These are phyloP conservation scores for Solidago caesia DNA, from an alignment of 129 eudicot genomes.

Conservation along the genomic window DNA sequence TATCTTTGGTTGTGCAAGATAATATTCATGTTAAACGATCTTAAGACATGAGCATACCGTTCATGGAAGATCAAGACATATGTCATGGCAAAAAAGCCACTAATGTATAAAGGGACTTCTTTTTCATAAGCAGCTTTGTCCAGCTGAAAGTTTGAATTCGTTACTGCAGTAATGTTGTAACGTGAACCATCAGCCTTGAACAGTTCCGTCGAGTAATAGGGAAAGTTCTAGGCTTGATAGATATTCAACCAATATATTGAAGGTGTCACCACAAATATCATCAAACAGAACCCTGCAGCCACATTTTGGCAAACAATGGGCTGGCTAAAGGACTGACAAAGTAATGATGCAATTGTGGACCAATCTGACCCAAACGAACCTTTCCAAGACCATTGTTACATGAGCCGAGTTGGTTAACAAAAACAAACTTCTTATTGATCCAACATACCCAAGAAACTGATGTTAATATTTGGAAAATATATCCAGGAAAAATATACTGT, in stretches of 20 bases:
- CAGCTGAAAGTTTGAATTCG: constrained; percentile 46
- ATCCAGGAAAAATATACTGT: constrained; percentile 54
- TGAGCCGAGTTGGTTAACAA: constrained; percentile 62
- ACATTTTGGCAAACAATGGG: constrained; percentile 63
- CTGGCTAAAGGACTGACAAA: constrained; percentile 70
- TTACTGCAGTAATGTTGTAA: constrained; percentile 39
- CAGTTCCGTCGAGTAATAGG: constrained; percentile 46
- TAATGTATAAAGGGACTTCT: constrained; percentile 44
- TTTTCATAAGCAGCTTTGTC: constrained; percentile 42
- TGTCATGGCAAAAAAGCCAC: constrained; percentile 52
- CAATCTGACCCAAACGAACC: constrained; percentile 65
- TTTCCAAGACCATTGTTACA: constrained; percentile 55
- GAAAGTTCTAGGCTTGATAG: constrained; percentile 48
- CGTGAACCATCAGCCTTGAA: constrained; percentile 44
- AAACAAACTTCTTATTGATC: constrained; percentile 43
- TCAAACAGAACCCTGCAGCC: constrained; percentile 41
- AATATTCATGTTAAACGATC: neutral
- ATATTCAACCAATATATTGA: constrained; percentile 46
- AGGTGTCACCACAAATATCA: constrained; percentile 57
- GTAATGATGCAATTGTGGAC: constrained; percentile 56
- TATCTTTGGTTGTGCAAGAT: neutral
- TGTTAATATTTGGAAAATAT: constrained; percentile 44
- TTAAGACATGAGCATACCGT: constrained; percentile 31
- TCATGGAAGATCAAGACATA: constrained; percentile 53
- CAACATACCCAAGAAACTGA: constrained; percentile 68